Percentiles rank a stretch among this genome's conserved stretches.
These are phyloP conservation scores for Juncus inflexus DNA, from an alignment of 176 grass and related monocot genomes.

Conservation along the genomic window DNA sequence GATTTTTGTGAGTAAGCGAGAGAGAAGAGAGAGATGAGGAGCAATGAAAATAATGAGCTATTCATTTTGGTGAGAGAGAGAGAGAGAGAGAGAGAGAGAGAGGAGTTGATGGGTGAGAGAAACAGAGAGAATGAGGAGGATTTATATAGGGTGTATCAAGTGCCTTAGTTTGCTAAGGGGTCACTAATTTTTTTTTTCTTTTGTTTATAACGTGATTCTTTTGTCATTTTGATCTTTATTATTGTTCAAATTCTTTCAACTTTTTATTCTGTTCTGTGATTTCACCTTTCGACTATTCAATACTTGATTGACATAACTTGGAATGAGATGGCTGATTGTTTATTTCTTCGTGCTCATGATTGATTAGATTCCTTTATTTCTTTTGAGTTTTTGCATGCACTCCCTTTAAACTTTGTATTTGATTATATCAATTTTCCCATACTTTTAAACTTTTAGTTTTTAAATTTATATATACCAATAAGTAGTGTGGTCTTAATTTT, in stretches of 20 bases:
- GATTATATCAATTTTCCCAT: background rate
- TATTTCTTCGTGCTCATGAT: constrained; percentile 14
- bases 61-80: constrained; percentile 18
- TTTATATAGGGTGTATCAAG: constrained; percentile 26
- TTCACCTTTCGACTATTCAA: background rate
- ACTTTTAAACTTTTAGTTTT: constrained; percentile 7
- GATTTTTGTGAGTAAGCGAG: constrained; percentile 25
- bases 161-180: constrained; percentile 16
- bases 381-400: constrained; percentile 3
- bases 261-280: constrained; percentile 11
- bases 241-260: constrained; percentile 12
- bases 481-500: background rate
- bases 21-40: constrained; percentile 18
- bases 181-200: constrained; percentile 17
- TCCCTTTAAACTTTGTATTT: constrained; percentile 14
- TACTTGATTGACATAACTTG: background rate
- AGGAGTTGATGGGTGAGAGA: constrained; percentile 11
- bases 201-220: constrained; percentile 17
- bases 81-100: constrained; percentile 9
- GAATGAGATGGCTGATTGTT: constrained; percentile 12
- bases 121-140: constrained; percentile 2
- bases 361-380: constrained; percentile 25
- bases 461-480: background rate
- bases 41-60: constrained; percentile 15
- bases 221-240: constrained; percentile 32